Evolutionary conservation across 2,329 filamentous ascomycete species (phyloP).

Genomic region (Exophiala xenobiotica): DNA sequence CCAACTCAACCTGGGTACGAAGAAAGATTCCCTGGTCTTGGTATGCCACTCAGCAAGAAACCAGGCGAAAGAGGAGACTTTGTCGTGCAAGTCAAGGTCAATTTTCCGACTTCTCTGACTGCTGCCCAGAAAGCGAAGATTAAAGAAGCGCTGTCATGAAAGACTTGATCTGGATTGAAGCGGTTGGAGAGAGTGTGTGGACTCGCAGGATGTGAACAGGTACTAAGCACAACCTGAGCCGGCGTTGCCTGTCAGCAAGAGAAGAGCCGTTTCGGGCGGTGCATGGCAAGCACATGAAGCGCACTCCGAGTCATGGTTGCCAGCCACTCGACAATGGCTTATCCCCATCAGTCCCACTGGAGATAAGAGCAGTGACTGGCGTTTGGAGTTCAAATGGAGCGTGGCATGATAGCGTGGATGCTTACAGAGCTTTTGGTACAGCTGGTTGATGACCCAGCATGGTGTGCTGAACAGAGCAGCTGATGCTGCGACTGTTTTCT

Average conservation of each 20-base stretch:
- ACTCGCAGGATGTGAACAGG: no score
- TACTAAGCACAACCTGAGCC: no score
- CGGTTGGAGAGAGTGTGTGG: background rate
- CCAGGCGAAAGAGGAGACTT: conserved; percentile 82
- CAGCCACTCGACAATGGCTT: no score
- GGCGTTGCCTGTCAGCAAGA: no score
- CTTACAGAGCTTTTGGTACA: background rate
- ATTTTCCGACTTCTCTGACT: conserved; percentile 80
- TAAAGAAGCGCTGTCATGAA: conserved; percentile 65
- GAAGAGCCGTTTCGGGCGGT: no score
- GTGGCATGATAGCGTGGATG: background rate
- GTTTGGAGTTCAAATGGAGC: background rate
- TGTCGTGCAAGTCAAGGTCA: conserved; percentile 85
- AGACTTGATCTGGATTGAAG: background rate
- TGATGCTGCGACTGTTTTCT: background rate
- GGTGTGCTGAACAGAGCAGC: background rate
- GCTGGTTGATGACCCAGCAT: background rate
- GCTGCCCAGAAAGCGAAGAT: conserved; percentile 75
- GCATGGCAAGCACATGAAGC: no score
- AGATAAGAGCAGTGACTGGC: background rate
- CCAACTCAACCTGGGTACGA: conserved; percentile 82
- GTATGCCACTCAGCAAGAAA: conserved; percentile 94
- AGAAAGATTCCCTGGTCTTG: conserved; percentile 78
- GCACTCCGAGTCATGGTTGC: background rate
- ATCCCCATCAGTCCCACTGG: background rate